Percentiles rank a stretch among this genome's conserved stretches.
phyloP scores from a whole-genome alignment of 1,139 yeast genomes.

The Schwanniomyces etchellsii region DNA sequence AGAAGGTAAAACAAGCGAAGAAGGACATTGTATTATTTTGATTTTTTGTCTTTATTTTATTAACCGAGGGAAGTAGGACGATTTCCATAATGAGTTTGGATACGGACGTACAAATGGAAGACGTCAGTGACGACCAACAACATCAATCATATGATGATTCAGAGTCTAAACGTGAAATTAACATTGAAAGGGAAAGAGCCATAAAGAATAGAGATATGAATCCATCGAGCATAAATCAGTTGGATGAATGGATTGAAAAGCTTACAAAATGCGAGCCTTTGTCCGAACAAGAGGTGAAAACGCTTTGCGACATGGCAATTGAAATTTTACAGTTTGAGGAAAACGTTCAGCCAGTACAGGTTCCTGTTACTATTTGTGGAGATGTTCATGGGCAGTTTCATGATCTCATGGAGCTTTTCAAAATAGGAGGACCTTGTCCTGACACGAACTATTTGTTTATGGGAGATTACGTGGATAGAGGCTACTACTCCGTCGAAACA shows the following conservation, averaged over 20 bases:
- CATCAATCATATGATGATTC: slow-evolving; percentile 8
- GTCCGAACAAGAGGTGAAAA: slow-evolving; percentile 74
- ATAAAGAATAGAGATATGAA: slow-evolving; percentile 19
- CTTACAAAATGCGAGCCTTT: slow-evolving; percentile 77
- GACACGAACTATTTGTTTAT: slow-evolving; percentile 69
- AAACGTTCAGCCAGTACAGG: slow-evolving; percentile 90
- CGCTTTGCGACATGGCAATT: slow-evolving; percentile 83
- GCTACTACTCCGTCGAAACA: slow-evolving; percentile 89
- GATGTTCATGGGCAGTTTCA: slow-evolving; percentile 99
- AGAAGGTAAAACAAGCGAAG: no score
- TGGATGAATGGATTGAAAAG: slow-evolving; percentile 86
- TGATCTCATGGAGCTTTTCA: slow-evolving; percentile 83
- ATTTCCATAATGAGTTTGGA: slow-evolving; percentile 54
- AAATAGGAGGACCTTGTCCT: slow-evolving; percentile 94
- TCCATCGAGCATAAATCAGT: slow-evolving; percentile 47
- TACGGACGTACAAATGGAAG: slow-evolving; percentile 69
- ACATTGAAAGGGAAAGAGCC: slow-evolving; percentile 4
- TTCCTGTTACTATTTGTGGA: slow-evolving; percentile 95
- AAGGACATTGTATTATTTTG: no score
- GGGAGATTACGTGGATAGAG: slow-evolving; percentile 97
- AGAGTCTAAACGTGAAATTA: slow-evolving; percentile 10
- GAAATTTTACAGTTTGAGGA: slow-evolving; percentile 88
- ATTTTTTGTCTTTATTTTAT: no score
- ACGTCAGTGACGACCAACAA: slow-evolving; percentile 50
- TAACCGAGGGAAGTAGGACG: no score